A percentile compares a stretch with the other conserved stretches of the same genome.
phyloP scores from a whole-genome alignment of 1,284 basidiomycete genomes.

The Sporisorium reilianum region DNA sequence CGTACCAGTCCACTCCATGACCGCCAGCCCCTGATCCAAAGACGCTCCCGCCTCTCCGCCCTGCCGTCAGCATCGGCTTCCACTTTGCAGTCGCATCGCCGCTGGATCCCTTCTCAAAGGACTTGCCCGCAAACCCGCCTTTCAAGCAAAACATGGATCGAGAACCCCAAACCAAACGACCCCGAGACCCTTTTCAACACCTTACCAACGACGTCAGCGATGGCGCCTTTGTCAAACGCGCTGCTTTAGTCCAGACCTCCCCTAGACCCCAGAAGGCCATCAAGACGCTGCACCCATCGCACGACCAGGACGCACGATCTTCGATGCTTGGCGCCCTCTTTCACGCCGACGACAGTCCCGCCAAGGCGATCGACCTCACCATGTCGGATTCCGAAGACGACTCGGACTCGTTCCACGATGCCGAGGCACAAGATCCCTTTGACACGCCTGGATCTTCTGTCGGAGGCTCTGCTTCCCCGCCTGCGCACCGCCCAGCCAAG shows the following conservation, averaged over 20 bases:
- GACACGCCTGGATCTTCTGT: constrained; percentile 19
- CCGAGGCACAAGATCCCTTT: no score
- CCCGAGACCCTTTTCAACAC: background rate
- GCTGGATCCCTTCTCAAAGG: no score
- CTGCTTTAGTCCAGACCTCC: background rate
- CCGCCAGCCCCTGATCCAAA: background rate
- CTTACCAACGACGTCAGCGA: background rate
- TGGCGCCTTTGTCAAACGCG: background rate
- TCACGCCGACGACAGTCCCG: background rate
- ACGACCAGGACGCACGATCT: background rate
- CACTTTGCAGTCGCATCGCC: background rate
- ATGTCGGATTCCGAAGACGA: constrained; percentile 16
- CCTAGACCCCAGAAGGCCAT: background rate
- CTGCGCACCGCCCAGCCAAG: background rate
- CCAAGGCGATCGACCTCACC: constrained; percentile 9
- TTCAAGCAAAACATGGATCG: background rate
- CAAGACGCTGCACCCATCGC: background rate
- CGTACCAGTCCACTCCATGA: background rate
- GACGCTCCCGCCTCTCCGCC: background rate
- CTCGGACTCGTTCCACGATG: constrained; percentile 13
- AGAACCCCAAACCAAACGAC: background rate
- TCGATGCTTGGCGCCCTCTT: constrained; percentile 10
- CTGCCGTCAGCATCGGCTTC: background rate
- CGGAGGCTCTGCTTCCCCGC: background rate
- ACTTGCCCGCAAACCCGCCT: no score